Percentiles rank a stretch among this genome's conserved stretches.
Conservation (phyloP, 108 stramenopile genomes). For the Pseudonitzschia pungens region DNA sequence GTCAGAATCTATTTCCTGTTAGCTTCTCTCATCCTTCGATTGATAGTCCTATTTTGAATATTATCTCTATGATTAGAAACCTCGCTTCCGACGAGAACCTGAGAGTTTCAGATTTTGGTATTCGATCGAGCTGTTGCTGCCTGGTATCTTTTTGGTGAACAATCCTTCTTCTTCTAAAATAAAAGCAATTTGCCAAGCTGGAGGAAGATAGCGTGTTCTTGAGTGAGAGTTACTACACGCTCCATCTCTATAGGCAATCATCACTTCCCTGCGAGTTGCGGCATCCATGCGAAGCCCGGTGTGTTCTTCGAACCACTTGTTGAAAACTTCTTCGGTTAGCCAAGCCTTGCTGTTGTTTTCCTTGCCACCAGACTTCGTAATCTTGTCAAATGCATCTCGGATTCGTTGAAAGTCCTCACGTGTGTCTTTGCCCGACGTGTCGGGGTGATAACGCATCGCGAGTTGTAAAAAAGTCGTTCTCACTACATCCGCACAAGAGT, state of each 20-base stretch:
- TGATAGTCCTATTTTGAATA: background rate
- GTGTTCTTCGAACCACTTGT: slow-evolving; percentile 5
- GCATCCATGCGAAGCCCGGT: slow-evolving; percentile 16
- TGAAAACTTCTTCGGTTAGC: slow-evolving; percentile 16
- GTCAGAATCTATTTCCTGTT: no score
- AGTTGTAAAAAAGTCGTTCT: slow-evolving; percentile 2
- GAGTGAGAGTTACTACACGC: background rate
- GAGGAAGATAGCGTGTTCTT: slow-evolving; percentile 7
- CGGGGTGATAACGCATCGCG: slow-evolving; percentile 16
- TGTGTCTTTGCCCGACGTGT: slow-evolving; percentile 9
- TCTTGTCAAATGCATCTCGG: slow-evolving; percentile 11
- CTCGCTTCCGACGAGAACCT: slow-evolving; percentile 1
- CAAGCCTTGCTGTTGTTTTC: background rate
- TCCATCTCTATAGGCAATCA: slow-evolving; percentile 11
- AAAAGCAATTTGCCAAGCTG: slow-evolving; percentile 14
- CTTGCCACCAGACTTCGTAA: background rate
- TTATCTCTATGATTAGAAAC: background rate
- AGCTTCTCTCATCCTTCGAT: no score
- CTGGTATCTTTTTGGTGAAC: slow-evolving; percentile 7
- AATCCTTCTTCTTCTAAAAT: slow-evolving; percentile 20
- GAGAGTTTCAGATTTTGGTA: background rate
- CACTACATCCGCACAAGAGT: slow-evolving; percentile 8
- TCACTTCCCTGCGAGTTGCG: slow-evolving; percentile 12
- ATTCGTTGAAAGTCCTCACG: background rate
- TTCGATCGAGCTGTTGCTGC: background rate